Base-by-base conservation (phyloP, 257 asterid species). In the Solanum chilense region DNA sequence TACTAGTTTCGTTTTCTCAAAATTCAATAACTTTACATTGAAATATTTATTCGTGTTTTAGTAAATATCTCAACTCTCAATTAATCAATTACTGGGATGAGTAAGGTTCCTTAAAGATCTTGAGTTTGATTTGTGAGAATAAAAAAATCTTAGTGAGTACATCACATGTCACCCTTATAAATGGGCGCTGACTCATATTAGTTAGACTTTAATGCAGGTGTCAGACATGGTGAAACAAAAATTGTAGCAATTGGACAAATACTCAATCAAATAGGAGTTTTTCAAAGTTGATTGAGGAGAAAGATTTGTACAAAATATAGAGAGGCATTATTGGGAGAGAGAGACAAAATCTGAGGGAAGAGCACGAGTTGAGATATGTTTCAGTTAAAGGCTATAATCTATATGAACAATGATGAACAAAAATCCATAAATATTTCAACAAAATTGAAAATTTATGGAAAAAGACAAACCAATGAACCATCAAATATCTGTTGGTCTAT, bases 301-400 rank as follows among this genome's bases (percentile, higher is more conserved):
- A 44, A 45, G 27, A 78, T 15, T 68, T 45, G 66, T 45, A 45
- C 39, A 14, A 44, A 44, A 66, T 29, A 68, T 25, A 15, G 6
- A 77, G 15, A 29, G 64, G 10, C 42, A 78, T 27, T 27, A 80
- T 25, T 16, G 68, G 29, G 64, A 56, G 64, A 56, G 58, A 45
- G 52, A 47, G 56, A 15, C 10, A 80, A 71, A 80, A 80, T 80
- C 42, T 80, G 66, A 27, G 16, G 15, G 42, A 47, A 45, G 42
- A 15, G 41, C 66, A 78, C 66, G 84, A 78, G 84, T 47, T 80
- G 1, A 80, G 84, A 80, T 78, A 45, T 11, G 66, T 45, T 45
- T 27, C 41, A 25, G 84, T 45, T 27, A 16, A 20, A 20, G 64
- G 25, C 64, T 20, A 7, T 33, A 33, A 33, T 33, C 35, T 33